Percentiles rank a stretch among this genome's conserved stretches.
These are phyloP conservation scores for Jaenimonas drosophilae DNA, from an alignment of 208 protist genomes.

Conservation along the genomic window DNA sequence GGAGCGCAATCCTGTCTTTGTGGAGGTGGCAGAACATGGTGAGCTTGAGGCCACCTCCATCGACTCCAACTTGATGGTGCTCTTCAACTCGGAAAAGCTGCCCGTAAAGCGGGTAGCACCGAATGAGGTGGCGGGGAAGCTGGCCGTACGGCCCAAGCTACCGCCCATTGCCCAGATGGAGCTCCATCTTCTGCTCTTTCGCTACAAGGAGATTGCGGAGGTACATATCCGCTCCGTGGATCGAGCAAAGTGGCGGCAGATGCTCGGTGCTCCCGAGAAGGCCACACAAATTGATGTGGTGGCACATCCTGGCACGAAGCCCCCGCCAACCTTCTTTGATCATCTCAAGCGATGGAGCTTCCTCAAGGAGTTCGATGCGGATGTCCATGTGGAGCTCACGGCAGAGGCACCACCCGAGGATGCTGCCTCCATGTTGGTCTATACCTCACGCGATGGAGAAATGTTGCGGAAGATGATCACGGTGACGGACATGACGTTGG, in stretches of 20 bases:
- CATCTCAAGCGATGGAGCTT: conserved; percentile 80
- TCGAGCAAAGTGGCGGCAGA: conserved; percentile 51
- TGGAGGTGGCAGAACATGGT: background rate
- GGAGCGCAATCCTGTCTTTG: background rate
- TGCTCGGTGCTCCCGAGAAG: conserved; percentile 48
- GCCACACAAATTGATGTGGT: conserved; percentile 85
- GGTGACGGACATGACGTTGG: conserved; percentile 44
- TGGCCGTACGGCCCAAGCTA: conserved; percentile 27
- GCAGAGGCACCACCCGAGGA: conserved; percentile 9
- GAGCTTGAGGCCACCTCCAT: conserved; percentile 24
- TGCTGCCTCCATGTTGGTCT: conserved; percentile 46
- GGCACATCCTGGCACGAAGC: conserved; percentile 18
- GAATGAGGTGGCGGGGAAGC: conserved; percentile 22
- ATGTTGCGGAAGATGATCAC: conserved; percentile 51
- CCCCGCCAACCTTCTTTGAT: conserved; percentile 34
- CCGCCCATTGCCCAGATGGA: conserved; percentile 78
- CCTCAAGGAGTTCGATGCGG: conserved; percentile 74
- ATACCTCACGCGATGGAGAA: conserved; percentile 32
- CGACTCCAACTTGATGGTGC: conserved; percentile 34
- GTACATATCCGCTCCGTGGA: conserved; percentile 74
- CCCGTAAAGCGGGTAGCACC: conserved; percentile 55
- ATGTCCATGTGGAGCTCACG: conserved; percentile 80
- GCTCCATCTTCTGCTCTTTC: conserved; percentile 69
- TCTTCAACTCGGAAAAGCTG: conserved; percentile 72
- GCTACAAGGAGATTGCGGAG: conserved; percentile 38